Percentiles rank a stretch among this genome's conserved stretches.
phyloP scores from a whole-genome alignment of 2,329 filamentous ascomycete genomes.

The Neurospora sp. region DNA sequence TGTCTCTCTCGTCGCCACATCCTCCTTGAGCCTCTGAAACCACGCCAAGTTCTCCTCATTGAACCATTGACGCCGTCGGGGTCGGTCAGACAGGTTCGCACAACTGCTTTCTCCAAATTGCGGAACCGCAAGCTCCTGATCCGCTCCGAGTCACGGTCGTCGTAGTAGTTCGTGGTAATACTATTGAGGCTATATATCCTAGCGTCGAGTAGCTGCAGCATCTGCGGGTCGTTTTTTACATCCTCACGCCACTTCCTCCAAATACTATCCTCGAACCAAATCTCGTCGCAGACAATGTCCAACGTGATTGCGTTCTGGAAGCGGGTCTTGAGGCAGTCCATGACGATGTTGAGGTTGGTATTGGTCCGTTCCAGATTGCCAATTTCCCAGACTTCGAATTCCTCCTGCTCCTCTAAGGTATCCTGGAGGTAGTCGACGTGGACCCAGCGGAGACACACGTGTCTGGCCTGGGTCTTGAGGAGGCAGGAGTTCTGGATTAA shows the following conservation, averaged over 20 bases:
- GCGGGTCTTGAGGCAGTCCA: background rate
- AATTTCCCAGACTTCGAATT: no score
- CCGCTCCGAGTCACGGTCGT: background rate
- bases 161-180: background rate
- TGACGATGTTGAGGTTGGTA: background rate
- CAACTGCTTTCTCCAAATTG: background rate
- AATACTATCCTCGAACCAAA: background rate
- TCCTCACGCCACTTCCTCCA: background rate
- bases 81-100: background rate
- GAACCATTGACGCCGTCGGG: background rate
- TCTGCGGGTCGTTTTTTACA: no score
- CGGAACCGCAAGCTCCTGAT: background rate
- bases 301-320: background rate
- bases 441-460: background rate
- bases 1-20: background rate
- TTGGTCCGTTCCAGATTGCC: no score
- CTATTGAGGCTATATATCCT: background rate
- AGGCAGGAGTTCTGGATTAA: background rate
- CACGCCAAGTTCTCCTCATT: background rate
- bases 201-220: no score
- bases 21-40: background rate
- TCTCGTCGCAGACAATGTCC: background rate
- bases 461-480: background rate
- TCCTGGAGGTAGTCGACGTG: no score
- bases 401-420: no score